phyloP scores from a whole-genome alignment of 768 basidiomycete species.

The Rhizopogon roseolus region DNA sequence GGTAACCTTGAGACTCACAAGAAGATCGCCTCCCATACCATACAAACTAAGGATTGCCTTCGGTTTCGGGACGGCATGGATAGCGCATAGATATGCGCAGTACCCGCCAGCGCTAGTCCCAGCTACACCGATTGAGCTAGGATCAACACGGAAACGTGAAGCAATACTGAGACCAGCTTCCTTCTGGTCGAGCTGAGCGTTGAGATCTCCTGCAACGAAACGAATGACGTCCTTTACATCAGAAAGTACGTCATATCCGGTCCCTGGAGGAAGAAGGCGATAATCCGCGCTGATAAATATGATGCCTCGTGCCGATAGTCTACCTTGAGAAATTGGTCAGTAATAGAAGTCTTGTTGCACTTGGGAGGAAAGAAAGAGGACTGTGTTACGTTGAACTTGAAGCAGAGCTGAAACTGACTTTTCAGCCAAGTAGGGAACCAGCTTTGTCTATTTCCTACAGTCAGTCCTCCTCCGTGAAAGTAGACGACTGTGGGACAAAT shows the following conservation, averaged over 20 bases:
- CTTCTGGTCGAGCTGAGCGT: slow-evolving; percentile 8
- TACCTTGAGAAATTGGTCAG: slow-evolving; percentile 28
- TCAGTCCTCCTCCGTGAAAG: slow-evolving; percentile 54
- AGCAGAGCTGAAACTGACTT: slow-evolving; percentile 32
- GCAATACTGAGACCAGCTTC: neutral
- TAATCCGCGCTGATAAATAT: slow-evolving; percentile 64
- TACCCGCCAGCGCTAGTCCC: slow-evolving; percentile 60
- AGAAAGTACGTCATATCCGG: slow-evolving; percentile 50
- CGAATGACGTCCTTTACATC: slow-evolving; percentile 55
- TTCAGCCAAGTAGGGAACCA: slow-evolving; percentile 69
- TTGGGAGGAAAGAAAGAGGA: neutral
- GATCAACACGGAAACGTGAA: slow-evolving; percentile 34
- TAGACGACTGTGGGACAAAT: slow-evolving; percentile 30
- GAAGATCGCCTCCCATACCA: slow-evolving; percentile 58
- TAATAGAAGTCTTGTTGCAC: neutral
- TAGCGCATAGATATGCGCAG: slow-evolving; percentile 59
- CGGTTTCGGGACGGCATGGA: slow-evolving; percentile 49
- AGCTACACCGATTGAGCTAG: slow-evolving; percentile 41
- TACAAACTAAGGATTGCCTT: slow-evolving; percentile 54
- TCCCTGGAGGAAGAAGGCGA: slow-evolving; percentile 45
- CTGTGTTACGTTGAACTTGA: neutral
- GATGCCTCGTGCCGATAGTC: slow-evolving; percentile 41
- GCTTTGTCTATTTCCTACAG: slow-evolving; percentile 51
- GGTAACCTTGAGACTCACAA: slow-evolving; percentile 26
- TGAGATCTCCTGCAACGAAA: slow-evolving; percentile 33